A percentile compares a stretch with the other conserved stretches of the same genome.
Evolutionary conservation across 148 eudicot genomes (phyloP).

Genomic region (Rhododendron kiyosumense): DNA sequence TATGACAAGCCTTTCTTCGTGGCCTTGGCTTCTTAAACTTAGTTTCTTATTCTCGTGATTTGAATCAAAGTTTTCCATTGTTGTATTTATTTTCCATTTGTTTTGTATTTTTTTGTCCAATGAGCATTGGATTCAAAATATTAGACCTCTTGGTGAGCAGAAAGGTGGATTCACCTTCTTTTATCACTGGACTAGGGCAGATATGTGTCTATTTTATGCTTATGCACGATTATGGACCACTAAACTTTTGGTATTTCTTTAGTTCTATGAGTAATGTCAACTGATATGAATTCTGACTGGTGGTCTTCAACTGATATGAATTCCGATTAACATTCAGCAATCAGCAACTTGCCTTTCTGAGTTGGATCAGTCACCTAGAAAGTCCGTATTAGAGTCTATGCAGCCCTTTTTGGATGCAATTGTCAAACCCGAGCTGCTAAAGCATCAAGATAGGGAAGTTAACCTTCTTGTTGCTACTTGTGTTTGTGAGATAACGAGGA

Average conservation of each 20-base stretch:
- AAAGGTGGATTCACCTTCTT: not conserved
- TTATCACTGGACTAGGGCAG: not conserved
- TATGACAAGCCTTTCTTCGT: not conserved
- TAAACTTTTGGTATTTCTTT: not conserved
- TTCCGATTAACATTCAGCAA: slow-evolving; percentile 47
- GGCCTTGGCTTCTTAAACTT: not conserved
- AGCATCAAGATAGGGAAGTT: slow-evolving; percentile 87
- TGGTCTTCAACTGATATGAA: not conserved
- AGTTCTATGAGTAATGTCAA: not conserved
- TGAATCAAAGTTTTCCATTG: not conserved
- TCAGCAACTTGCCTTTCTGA: slow-evolving; percentile 66
- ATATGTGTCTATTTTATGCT: not conserved
- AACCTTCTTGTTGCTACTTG: slow-evolving; percentile 85
- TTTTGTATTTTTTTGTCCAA: not conserved
- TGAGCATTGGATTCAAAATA: not conserved
- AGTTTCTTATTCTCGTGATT: not conserved
- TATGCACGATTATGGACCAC: not conserved
- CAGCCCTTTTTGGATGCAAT: slow-evolving; percentile 73
- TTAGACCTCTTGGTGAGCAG: not conserved
- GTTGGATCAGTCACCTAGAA: slow-evolving; percentile 75
- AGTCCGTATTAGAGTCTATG: slow-evolving; percentile 69
- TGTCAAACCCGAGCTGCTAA: slow-evolving; percentile 71
- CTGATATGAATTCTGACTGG: not conserved
- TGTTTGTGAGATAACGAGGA: slow-evolving; percentile 91
- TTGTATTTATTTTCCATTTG: not conserved